Base-by-base conservation (phyloP, 257 asterid species). In the Jaltomata sinuosa region DNA sequence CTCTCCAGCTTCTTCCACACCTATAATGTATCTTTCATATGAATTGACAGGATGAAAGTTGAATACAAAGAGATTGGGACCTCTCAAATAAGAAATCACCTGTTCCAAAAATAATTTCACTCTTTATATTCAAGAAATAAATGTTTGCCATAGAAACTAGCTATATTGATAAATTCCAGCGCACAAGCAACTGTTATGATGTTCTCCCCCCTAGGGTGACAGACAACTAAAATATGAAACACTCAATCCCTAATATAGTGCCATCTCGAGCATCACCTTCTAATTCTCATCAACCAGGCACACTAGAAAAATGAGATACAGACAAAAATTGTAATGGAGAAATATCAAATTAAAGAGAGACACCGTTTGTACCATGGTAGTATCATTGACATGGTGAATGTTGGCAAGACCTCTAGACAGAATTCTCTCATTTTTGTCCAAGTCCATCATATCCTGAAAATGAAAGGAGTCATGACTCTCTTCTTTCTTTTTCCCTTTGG, bases 1-100 rank as follows among this genome's bases (percentile, higher is more conserved):
- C 80, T 96, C 98, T 88, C 99, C 99, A 84, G 99, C 99, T 90
- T 96, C 99, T 87, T 93, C 98, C 80, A 94, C 99, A 57, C 99
- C 98, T 74, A 96, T 69, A 77, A 85, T 87, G 88, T 93, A 94
- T 82, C 88, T 89, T 76, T 88, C 93, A 80, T 94, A 90, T 83
- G 98, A 91, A 84, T 90, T 89, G 57, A 87, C 85, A 50, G 97
- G 99, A 85, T 96, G 98, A 80, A 96, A 96, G 89, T 94, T 96
- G 94, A 93, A 92, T 86, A 94, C 87, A 62, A 93, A 89, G 85
- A 96, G 94, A 85, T 89, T 89, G 57, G 98, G 97, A 31, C 99
- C 99, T 85, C 99, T 88, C 81, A 89, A 87, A 87, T 93, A 94
- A 84, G 97, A 89, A 88, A 96, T 90, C 87, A 92, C 98, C 99